A percentile compares a stretch with the other conserved stretches of the same genome.
Evolutionary conservation across 129 eudicot species (phyloP).

Genomic region (Erigeron canadensis): DNA sequence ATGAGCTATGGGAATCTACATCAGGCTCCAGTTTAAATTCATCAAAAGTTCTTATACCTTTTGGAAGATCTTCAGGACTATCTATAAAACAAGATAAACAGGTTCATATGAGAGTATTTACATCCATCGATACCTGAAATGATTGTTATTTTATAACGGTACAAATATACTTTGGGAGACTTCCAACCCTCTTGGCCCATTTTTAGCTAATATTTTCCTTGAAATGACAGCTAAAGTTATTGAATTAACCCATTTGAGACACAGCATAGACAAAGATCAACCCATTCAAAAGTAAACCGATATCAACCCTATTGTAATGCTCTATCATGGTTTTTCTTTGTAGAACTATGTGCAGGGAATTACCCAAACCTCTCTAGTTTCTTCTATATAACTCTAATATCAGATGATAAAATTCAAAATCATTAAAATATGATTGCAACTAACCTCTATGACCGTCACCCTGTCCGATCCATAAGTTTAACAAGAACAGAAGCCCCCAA

Average conservation of each 20-base stretch:
- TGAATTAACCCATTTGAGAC: not conserved
- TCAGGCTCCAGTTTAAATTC: conserved; percentile 39
- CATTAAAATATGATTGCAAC: conserved; percentile 19
- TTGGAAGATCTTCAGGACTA: conserved; percentile 47
- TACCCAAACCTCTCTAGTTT: not conserved
- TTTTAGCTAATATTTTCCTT: not conserved
- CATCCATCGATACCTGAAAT: conserved; percentile 11
- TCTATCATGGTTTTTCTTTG: not conserved
- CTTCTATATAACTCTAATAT: not conserved
- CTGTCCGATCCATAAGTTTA: conserved; percentile 69
- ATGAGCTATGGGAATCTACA: conserved; percentile 23
- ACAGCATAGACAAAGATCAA: not conserved
- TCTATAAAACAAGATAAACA: conserved; percentile 40
- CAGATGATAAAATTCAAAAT: not conserved
- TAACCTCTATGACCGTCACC: conserved; percentile 82
- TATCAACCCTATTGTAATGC: not conserved
- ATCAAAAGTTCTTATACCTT: conserved; percentile 45
- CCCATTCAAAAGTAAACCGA: conserved; percentile 19
- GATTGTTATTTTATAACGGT: not conserved
- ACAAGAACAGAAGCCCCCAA: conserved; percentile 82
- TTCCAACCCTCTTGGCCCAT: not conserved
- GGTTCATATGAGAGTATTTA: conserved; percentile 15
- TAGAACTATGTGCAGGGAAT: not conserved
- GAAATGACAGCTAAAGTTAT: not conserved
- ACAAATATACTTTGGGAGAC: not conserved